Conservation (phyloP, 2,329 filamentous ascomycete species). For the Pseudopithomyces maydicus region DNA sequence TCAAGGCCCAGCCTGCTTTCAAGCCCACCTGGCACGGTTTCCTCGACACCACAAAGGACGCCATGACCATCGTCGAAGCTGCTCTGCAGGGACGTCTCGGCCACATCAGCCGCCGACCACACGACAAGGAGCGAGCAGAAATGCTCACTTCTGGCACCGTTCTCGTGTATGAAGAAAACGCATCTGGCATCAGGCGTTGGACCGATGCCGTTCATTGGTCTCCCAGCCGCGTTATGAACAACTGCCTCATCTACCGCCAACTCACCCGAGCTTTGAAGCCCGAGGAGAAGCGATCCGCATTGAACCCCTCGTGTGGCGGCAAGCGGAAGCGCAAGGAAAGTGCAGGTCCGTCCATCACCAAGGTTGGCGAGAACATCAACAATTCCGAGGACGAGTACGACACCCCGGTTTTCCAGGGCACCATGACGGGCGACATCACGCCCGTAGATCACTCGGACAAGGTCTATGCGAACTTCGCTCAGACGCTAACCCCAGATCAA, state of each 20-base stretch:
- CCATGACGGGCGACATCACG: conserved; percentile 22
- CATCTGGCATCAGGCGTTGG: conserved; percentile 92
- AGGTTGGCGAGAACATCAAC: conserved; percentile 34
- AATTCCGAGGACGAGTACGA: conserved; percentile 43
- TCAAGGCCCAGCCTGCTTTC: conserved; percentile 51
- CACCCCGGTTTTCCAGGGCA: conserved; percentile 27
- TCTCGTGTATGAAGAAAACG: conserved; percentile 90
- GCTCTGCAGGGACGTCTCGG: conserved; percentile 71
- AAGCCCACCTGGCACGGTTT: conserved; percentile 71
- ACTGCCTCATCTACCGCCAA: conserved; percentile 85
- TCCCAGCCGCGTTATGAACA: conserved; percentile 81
- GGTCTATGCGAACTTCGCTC: conserved; percentile 44
- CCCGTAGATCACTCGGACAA: conserved; percentile 32
- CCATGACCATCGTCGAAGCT: conserved; percentile 79
- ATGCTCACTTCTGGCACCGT: conserved; percentile 84
- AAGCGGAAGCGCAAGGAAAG: conserved; percentile 46
- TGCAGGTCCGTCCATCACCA: conserved; percentile 29
- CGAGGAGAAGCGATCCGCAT: conserved; percentile 42
- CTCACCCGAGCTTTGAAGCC: conserved; percentile 52
- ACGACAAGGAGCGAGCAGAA: conserved; percentile 78
- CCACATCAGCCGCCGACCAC: conserved; percentile 81
- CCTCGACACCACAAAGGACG: conserved; percentile 73
- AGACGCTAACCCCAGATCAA: conserved; percentile 50
- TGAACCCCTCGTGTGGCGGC: conserved; percentile 41
- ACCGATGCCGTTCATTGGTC: conserved; percentile 92